Conservation (phyloP, 129 eudicot species). For the Saussurea involucrata region DNA sequence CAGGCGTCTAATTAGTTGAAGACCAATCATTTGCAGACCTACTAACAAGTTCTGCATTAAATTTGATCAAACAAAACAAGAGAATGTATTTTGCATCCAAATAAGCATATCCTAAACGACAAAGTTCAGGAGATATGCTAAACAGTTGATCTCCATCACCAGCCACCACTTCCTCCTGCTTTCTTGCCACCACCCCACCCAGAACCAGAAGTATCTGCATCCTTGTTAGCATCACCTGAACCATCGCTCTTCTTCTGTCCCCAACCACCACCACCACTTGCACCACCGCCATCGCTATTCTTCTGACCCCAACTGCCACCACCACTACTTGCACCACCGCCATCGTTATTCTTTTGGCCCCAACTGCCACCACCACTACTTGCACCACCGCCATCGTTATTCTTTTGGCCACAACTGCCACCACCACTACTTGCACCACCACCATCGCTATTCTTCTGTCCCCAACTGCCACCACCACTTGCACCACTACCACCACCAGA, state of each 20-base stretch:
- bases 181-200: conserved; percentile 18
- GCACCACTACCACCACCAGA: conserved; percentile 9
- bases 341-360: background rate
- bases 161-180: conserved; percentile 23
- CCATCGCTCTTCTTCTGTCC: background rate
- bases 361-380: background rate
- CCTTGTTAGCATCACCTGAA: conserved; percentile 17
- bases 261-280: too few relatives aligned
- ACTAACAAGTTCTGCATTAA: conserved; percentile 5
- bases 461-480: background rate
- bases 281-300: too few relatives aligned
- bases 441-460: background rate
- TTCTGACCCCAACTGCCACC: too few relatives aligned
- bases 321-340: background rate
- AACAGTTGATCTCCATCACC: conserved; percentile 16
- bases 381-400: background rate
- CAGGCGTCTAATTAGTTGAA: background rate
- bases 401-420: background rate
- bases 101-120: conserved; percentile 7
- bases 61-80: conserved; percentile 3
- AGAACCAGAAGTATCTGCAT: background rate
- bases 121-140: background rate
- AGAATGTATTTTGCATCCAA: background rate
- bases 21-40: background rate
- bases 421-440: background rate